Evolutionary conservation across 1,284 basidiomycete genomes (phyloP), one percentile per base, ranked within the genome.

Genomic region (Golubevia pallescens): DNA sequence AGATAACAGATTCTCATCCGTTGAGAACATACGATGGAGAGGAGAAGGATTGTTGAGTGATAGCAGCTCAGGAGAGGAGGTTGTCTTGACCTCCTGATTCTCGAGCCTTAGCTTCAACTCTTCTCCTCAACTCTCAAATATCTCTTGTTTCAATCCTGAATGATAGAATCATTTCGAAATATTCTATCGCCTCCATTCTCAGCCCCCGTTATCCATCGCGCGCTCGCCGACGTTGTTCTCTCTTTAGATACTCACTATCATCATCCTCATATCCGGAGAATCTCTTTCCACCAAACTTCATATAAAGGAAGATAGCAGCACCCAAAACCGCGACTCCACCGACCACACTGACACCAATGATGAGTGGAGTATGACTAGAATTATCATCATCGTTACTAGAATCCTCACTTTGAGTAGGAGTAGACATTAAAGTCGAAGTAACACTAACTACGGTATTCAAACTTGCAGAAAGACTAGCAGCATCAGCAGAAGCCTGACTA

Each of bases 341-440:
- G 19, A 69, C 67, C 1, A 78, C 78, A 3, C 69, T 71, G 52
- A 84, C 75, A 42, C 82, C 82, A 23, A 78, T 74, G 72, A 84
- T 84, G 28, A 84, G 65, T 8, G 73, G 71, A 5, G 75, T 83
- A 65, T 74, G 71, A 59, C 66, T 58, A 10, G 32, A 38, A 56
- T n/a, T n/a, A 32, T 58, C 23, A n/a, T 32, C 34, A 51, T 28
- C 34, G 20, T 19, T 8, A 21, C 59, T n/a, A 19, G 58, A 14
- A n/a, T 23, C 59, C 10, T 51, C 23, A 21, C 56, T 24, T 28
- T 21, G n/a, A 16, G 60, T n/a, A 13, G 60, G 21, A 19, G 20
- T 32, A 3, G 59, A 38, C 2, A 58, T 34, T 38, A 61, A n/a
- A 2, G 60, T 21, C 8, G 16, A 19, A 10, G 51, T 23, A 13